These are phyloP conservation scores for Acanthamoeba sp. DNA, from an alignment of 208 protist species.

Conservation along the genomic window DNA sequence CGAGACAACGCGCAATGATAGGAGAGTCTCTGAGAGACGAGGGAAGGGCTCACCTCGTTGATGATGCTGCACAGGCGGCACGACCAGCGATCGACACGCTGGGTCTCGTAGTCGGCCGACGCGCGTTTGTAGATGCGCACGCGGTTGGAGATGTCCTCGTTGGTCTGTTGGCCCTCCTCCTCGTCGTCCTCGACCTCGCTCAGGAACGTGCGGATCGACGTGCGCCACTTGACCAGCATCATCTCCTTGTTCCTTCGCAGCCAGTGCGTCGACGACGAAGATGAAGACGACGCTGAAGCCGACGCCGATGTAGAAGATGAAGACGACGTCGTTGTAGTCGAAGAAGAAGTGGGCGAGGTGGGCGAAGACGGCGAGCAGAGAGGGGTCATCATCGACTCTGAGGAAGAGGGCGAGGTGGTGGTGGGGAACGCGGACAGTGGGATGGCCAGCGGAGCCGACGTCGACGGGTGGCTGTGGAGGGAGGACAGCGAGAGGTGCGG, in stretches of 20 bases:
- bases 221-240: slow-evolving; percentile 14
- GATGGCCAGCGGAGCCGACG: neutral
- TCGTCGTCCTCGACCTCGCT: slow-evolving; percentile 11
- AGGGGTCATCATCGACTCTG: neutral
- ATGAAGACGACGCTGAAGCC: neutral
- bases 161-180: neutral
- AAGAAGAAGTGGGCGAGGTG: neutral
- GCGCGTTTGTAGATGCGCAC: slow-evolving; percentile 32
- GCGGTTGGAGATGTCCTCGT: slow-evolving; percentile 17
- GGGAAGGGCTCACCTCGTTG: neutral
- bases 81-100: slow-evolving; percentile 32
- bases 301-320: neutral
- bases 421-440: neutral
- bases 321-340: neutral
- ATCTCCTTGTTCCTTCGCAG: neutral
- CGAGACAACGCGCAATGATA: too few relatives aligned
- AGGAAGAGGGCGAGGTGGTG: neutral
- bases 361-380: neutral
- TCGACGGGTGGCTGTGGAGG: neutral
- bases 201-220: slow-evolving; percentile 21
- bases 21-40: too few relatives aligned
- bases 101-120: slow-evolving; percentile 21
- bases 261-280: neutral
- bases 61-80: slow-evolving; percentile 29
- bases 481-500: neutral